Conservation (phyloP, 2,329 filamentous ascomycete species). For the Penicillium concentricum region DNA sequence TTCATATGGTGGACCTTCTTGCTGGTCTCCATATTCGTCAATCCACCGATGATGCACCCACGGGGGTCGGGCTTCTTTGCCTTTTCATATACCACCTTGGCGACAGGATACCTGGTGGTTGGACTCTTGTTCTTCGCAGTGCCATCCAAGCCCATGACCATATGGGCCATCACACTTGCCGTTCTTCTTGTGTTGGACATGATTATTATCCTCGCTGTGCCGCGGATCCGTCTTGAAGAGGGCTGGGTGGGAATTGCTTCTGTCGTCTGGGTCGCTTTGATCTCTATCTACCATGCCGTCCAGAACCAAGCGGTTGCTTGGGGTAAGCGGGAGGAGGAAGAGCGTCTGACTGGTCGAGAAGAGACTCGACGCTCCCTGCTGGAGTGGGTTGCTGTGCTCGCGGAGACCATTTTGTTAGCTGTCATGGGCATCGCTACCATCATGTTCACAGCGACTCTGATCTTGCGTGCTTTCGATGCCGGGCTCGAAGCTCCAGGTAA, state of each 20-base stretch:
- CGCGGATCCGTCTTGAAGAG: slow-evolving; percentile 75
- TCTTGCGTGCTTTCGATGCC: slow-evolving; percentile 76
- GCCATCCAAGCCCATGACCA: slow-evolving; percentile 74
- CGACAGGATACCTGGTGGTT: slow-evolving; percentile 71
- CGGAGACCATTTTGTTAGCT: slow-evolving; percentile 69
- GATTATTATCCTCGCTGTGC: slow-evolving; percentile 75
- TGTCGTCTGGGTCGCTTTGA: slow-evolving; percentile 77
- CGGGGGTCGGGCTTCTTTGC: slow-evolving; percentile 91
- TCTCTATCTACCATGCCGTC: slow-evolving; percentile 74
- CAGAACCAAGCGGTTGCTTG: slow-evolving; percentile 82
- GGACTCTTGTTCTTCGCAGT: slow-evolving; percentile 83
- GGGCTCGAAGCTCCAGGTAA: slow-evolving; percentile 71
- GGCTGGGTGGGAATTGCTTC: slow-evolving; percentile 88
- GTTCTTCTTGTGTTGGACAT: slow-evolving; percentile 69
- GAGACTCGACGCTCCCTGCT: slow-evolving; percentile 78
- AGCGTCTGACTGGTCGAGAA: slow-evolving; percentile 82
- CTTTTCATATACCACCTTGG: slow-evolving; percentile 78
- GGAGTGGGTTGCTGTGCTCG: slow-evolving; percentile 80
- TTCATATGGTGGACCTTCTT: slow-evolving; percentile 93
- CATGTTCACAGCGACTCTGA: slow-evolving; percentile 75
- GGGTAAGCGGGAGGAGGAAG: slow-evolving; percentile 91
- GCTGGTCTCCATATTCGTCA: slow-evolving; percentile 87
- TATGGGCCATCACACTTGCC: slow-evolving; percentile 68
- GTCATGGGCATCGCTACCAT: slow-evolving; percentile 67
- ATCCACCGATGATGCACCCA: slow-evolving; percentile 79